A percentile compares a stretch with the other conserved stretches of the same genome.
Conservation (phyloP, 768 basidiomycete genomes). For the Lyophyllum decastes region DNA sequence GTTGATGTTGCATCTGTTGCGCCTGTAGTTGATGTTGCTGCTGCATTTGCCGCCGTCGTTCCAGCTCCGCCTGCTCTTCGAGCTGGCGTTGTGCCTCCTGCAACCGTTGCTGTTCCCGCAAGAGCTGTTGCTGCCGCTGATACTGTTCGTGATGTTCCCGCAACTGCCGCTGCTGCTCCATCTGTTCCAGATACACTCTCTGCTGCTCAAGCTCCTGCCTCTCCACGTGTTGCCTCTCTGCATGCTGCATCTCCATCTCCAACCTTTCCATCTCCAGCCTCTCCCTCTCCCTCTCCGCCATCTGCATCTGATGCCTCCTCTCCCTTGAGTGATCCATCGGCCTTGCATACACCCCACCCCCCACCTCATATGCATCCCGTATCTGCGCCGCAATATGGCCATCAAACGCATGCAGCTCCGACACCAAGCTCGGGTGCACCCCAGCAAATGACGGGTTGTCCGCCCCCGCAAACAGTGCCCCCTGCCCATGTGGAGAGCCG, state of each 20-base stretch:
- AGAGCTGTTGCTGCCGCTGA: conserved; percentile 21
- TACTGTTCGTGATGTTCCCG: conserved; percentile 20
- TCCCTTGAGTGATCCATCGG: conserved; percentile 16
- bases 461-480: conserved; percentile 24
- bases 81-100: conserved; percentile 17
- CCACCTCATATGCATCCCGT: conserved; percentile 41
- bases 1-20: conserved; percentile 13
- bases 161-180: conserved; percentile 21
- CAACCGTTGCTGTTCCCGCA: conserved; percentile 19
- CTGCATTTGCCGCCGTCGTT: conserved; percentile 20
- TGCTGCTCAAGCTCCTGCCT: conserved; percentile 11
- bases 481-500: conserved; percentile 24
- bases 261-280: conserved; percentile 23
- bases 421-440: conserved; percentile 57
- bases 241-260: conserved; percentile 15
- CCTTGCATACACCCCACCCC: conserved; percentile 33
- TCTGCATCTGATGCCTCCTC: conserved; percentile 8
- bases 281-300: conserved; percentile 25
- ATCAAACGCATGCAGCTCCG: conserved; percentile 58
- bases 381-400: conserved; percentile 54
- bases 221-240: conserved; percentile 20
- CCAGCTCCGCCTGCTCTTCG: conserved; percentile 17
- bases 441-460: conserved; percentile 44
- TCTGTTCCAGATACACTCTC: conserved; percentile 8
- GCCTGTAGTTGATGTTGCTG: conserved; percentile 18